Conservation (phyloP, 2,329 filamentous ascomycete species). For the Diplodia sapinea region DNA sequence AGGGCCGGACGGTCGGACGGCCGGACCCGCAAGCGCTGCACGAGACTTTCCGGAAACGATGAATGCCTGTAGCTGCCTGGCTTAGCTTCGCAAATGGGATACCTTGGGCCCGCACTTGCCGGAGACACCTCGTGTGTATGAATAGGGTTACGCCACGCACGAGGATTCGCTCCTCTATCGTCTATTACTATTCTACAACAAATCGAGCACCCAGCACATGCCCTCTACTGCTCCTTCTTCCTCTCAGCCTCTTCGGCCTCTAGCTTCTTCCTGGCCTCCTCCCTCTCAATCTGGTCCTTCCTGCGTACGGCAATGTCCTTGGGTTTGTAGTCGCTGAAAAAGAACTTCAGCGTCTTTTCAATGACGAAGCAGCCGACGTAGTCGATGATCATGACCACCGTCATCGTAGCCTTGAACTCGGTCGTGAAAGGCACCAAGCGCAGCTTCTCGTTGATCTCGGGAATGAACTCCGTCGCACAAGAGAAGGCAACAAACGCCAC, state of each 20-base stretch:
- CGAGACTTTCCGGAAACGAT: background rate
- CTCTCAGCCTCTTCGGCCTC: constrained; percentile 53
- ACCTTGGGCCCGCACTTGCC: background rate
- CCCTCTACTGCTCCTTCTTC: constrained; percentile 39
- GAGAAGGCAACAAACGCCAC: constrained; percentile 91
- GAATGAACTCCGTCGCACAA: constrained; percentile 92
- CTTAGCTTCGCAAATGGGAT: background rate
- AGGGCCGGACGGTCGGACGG: too few species aligned
- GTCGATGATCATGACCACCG: constrained; percentile 82
- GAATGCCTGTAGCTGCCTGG: background rate
- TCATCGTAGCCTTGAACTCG: constrained; percentile 90
- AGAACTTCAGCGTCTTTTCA: constrained; percentile 80
- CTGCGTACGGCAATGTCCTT: constrained; percentile 90
- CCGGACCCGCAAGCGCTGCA: background rate
- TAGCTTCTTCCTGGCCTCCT: constrained; percentile 70
- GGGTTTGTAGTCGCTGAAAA: constrained; percentile 89
- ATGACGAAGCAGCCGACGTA: constrained; percentile 86
- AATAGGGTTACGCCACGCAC: background rate
- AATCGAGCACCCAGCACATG: background rate
- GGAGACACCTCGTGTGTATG: background rate
- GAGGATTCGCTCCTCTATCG: constrained; percentile 12
- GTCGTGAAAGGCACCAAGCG: constrained; percentile 86
- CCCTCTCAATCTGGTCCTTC: constrained; percentile 82
- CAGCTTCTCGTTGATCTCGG: constrained; percentile 92
- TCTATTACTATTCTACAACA: constrained; percentile 23